These are phyloP conservation scores for Talaromyces funiculosus DNA, from an alignment of 2,329 filamentous ascomycete species.

Conservation along the genomic window DNA sequence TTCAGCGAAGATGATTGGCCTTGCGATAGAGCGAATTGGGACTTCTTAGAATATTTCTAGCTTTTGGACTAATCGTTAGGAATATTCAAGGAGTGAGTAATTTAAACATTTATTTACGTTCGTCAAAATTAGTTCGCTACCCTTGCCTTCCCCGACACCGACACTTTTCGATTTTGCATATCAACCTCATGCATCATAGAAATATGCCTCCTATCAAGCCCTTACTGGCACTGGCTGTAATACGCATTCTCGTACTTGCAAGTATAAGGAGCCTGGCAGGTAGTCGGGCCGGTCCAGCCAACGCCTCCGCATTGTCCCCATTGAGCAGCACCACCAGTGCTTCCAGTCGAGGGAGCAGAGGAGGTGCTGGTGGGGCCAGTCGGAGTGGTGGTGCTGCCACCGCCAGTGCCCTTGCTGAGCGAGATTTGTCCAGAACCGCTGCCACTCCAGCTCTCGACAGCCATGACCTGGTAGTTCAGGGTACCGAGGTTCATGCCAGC, in stretches of 20 bases:
- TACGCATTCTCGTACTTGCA: constrained; percentile 23
- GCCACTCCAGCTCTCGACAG: constrained; percentile 30
- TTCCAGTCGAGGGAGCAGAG: background rate
- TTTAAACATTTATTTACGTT: no score
- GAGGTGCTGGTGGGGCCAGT: background rate
- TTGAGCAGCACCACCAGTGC: constrained; percentile 2
- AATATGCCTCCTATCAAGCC: background rate
- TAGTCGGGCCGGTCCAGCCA: constrained; percentile 25
- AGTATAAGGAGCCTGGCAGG: constrained; percentile 22
- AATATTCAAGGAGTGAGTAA: no score
- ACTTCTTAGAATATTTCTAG: no score
- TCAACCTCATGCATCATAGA: background rate
- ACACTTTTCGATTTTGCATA: background rate
- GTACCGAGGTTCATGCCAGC: constrained; percentile 29
- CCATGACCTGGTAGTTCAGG: constrained; percentile 39
- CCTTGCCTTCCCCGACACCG: background rate
- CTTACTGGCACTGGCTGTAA: constrained; percentile 27
- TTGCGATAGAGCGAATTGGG: no score
- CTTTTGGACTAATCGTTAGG: no score
- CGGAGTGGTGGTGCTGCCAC: background rate
- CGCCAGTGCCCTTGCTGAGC: constrained; percentile 3
- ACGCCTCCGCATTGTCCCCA: constrained; percentile 24
- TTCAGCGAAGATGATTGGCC: no score
- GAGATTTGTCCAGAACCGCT: constrained; percentile 6
- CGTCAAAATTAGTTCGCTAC: background rate